These are phyloP conservation scores for Setaria viridis DNA, from an alignment of 202 grass and related monocot species.

Conservation along the genomic window DNA sequence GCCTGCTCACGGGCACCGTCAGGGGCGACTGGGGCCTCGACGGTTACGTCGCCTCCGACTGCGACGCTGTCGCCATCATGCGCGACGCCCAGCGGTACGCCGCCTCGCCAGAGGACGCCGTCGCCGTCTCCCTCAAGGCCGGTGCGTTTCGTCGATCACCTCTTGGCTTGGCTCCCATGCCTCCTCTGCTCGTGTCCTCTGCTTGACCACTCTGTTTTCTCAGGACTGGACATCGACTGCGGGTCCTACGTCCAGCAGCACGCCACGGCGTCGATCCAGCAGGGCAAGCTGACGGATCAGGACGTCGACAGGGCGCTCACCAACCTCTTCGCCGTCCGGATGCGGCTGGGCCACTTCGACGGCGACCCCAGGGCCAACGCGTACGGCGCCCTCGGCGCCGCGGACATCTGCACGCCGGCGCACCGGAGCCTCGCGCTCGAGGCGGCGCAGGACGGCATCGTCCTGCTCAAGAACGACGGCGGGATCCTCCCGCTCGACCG, in stretches of 20 bases:
- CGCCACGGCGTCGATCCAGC: constrained; percentile 42
- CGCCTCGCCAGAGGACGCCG: constrained; percentile 63
- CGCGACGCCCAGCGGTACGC: constrained; percentile 62
- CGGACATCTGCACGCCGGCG: constrained; percentile 52
- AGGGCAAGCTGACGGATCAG: constrained; percentile 58
- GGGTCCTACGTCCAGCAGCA: constrained; percentile 56
- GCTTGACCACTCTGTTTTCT: neutral
- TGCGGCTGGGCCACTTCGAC: constrained; percentile 76
- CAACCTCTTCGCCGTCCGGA: constrained; percentile 63
- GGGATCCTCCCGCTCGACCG: constrained; percentile 52
- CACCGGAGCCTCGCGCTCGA: constrained; percentile 62
- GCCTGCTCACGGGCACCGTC: constrained; percentile 47
- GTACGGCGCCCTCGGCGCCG: constrained; percentile 55
- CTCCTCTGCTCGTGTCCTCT: neutral
- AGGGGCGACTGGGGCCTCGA: constrained; percentile 39
- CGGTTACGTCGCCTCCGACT: constrained; percentile 71
- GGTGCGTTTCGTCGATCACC: neutral
- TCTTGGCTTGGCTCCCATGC: no score
- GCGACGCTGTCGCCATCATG: constrained; percentile 69
- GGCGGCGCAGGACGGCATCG: constrained; percentile 74
- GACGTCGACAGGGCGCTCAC: constrained; percentile 59
- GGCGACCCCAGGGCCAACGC: constrained; percentile 51
- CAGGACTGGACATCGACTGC: constrained; percentile 76
- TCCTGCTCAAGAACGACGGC: constrained; percentile 69
- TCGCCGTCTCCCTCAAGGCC: constrained; percentile 57